These are phyloP conservation scores for Tuber magnatum DNA, from an alignment of 495 filamentous ascomycete genomes.

Conservation along the genomic window DNA sequence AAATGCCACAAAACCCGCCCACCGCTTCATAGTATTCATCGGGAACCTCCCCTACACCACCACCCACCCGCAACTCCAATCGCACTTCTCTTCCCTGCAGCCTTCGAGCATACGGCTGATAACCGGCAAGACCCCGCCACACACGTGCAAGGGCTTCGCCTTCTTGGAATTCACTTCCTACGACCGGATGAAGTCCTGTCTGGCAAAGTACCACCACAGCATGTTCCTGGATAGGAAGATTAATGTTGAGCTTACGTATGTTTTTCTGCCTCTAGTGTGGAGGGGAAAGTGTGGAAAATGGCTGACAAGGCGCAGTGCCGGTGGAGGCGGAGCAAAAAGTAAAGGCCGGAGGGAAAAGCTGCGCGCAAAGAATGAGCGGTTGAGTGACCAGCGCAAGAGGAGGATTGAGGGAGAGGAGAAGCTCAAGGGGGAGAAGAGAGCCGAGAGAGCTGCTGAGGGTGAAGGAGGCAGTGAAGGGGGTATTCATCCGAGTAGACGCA, in stretches of 20 bases:
- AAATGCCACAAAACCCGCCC: conserved; percentile 28
- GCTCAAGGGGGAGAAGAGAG: conserved; percentile 50
- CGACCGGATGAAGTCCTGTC: conserved; percentile 88
- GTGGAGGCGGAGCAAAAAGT: conserved; percentile 79
- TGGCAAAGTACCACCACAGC: conserved; percentile 82
- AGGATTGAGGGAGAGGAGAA: conserved; percentile 47
- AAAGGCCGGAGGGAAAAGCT: conserved; percentile 65
- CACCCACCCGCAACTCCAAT: conserved; percentile 56
- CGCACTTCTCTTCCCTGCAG: conserved; percentile 70
- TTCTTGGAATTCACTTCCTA: conserved; percentile 88
- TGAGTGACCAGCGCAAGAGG: conserved; percentile 67
- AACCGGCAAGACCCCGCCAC: conserved; percentile 60
- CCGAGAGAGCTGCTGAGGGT: conserved; percentile 33
- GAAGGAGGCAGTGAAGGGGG: conserved; percentile 36
- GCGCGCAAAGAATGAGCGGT: conserved; percentile 74
- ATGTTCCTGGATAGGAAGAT: conserved; percentile 73
- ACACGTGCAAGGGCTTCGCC: conserved; percentile 73
- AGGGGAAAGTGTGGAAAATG: neutral
- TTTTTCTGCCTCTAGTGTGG: conserved; percentile 19
- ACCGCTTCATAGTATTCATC: conserved; percentile 35
- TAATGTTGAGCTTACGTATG: conserved; percentile 86
- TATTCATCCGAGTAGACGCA: conserved; percentile 36
- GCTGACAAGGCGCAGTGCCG: conserved; percentile 50
- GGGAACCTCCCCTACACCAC: conserved; percentile 85
- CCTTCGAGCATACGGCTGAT: conserved; percentile 68